Percentiles rank a stretch among this genome's conserved stretches.
Evolutionary conservation across 805 yeast species (phyloP).

Genomic region (Phaffomyces opuntiae): DNA sequence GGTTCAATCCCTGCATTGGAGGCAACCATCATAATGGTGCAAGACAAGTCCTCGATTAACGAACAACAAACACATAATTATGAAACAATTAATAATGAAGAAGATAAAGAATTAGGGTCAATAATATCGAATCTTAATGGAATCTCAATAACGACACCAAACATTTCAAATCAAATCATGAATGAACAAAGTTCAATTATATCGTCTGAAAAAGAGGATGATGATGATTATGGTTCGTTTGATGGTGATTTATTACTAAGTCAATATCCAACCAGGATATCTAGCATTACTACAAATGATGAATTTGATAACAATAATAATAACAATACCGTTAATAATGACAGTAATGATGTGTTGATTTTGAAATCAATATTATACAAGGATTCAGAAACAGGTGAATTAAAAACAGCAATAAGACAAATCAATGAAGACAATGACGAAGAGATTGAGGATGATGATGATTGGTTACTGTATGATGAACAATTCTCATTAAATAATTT

Average conservation of each 20-base stretch:
- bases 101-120: background rate
- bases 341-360: slow-evolving; percentile 10
- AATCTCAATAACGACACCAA: background rate
- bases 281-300: background rate
- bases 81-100: background rate
- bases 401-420: slow-evolving; percentile 21
- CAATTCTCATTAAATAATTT: slow-evolving; percentile 30
- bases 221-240: background rate
- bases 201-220: background rate
- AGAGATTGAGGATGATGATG: slow-evolving; percentile 29
- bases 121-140: background rate
- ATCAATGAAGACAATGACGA: background rate
- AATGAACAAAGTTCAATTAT: slow-evolving; percentile 4
- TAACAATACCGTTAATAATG: no score
- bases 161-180: no score
- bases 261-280: slow-evolving; percentile 12
- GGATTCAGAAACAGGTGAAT: slow-evolving; percentile 14
- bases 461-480: slow-evolving; percentile 35
- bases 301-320: background rate
- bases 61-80: background rate
- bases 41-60: background rate
- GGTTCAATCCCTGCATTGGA: slow-evolving; percentile 3
- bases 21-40: slow-evolving; percentile 5
- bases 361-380: slow-evolving; percentile 17
- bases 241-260: background rate